Percentiles rank a stretch among this genome's conserved stretches.
Evolutionary conservation across 2,329 filamentous ascomycete genomes (phyloP).

Genomic region (Verticillium zaregamsianum): DNA sequence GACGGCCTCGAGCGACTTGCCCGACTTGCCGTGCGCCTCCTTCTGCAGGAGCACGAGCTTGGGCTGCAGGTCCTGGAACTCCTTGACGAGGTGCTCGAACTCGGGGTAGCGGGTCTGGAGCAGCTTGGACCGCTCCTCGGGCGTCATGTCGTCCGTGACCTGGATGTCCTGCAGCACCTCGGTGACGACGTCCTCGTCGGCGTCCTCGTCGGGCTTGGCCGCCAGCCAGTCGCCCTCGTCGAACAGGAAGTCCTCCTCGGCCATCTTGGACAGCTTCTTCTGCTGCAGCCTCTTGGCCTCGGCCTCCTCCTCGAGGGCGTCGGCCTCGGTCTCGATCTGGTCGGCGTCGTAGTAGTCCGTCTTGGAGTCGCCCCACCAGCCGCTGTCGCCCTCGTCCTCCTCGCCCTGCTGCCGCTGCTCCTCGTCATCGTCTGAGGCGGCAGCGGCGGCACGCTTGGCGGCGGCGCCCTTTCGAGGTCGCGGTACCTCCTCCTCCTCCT

Average conservation of each 20-base stretch:
- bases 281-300: constrained; percentile 86
- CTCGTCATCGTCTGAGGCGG: constrained; percentile 62
- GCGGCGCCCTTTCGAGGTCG: constrained; percentile 23
- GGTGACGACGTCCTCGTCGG: constrained; percentile 62
- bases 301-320: constrained; percentile 83
- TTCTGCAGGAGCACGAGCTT: constrained; percentile 55
- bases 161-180: constrained; percentile 83
- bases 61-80: constrained; percentile 71
- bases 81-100: constrained; percentile 79
- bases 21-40: constrained; percentile 47
- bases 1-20: constrained; percentile 55
- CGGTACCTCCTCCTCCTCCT: constrained; percentile 33
- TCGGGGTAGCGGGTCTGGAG: constrained; percentile 84
- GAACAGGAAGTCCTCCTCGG: constrained; percentile 88
- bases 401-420: constrained; percentile 41
- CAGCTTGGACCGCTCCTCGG: constrained; percentile 70
- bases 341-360: constrained; percentile 94
- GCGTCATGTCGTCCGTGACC: constrained; percentile 73
- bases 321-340: constrained; percentile 56
- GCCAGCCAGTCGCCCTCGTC: constrained; percentile 83
- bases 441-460: constrained; percentile 35
- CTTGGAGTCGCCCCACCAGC: constrained; percentile 82
- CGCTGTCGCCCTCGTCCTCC: constrained; percentile 55
- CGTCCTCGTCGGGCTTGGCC: constrained; percentile 44
- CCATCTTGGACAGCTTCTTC: constrained; percentile 86